Percentiles rank a stretch among this genome's conserved stretches.
Evolutionary conservation across 371 early-diverging fungal genomes (phyloP).

Genomic region (Capillidium heterosporum): DNA sequence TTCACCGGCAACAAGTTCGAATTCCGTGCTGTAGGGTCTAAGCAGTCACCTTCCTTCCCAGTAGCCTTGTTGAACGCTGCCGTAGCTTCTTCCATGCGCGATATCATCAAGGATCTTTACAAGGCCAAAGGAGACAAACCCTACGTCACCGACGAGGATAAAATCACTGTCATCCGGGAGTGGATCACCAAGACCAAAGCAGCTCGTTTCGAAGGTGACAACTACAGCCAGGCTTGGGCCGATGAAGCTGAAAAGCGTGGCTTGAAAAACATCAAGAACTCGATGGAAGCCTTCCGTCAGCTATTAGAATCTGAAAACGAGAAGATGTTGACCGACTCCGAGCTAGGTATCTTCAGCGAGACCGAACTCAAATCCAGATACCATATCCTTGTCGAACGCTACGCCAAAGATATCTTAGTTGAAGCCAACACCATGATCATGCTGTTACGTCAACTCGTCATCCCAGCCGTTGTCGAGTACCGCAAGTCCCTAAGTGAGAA

Average conservation of each 20-base stretch:
- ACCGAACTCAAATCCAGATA: constrained; percentile 79
- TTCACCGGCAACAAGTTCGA: constrained; percentile 99
- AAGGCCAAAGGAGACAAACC: constrained; percentile 60
- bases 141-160: constrained; percentile 65
- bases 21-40: constrained; percentile 97
- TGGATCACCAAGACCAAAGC: constrained; percentile 64
- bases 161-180: constrained; percentile 65
- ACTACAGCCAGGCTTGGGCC: constrained; percentile 71
- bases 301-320: constrained; percentile 46
- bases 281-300: constrained; percentile 72
- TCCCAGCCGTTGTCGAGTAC: constrained; percentile 78
- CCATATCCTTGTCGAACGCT: constrained; percentile 88
- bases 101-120: constrained; percentile 48
- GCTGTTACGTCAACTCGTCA: constrained; percentile 61
- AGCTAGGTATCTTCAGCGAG: constrained; percentile 66
- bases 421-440: constrained; percentile 83
- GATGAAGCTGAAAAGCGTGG: constrained; percentile 71
- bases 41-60: constrained; percentile 93
- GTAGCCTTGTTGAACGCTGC: constrained; percentile 82
- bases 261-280: constrained; percentile 74
- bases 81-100: constrained; percentile 64
- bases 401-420: constrained; percentile 85
- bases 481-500: constrained; percentile 71
- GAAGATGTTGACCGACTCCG: constrained; percentile 48
- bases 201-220: constrained; percentile 94